Evolutionary conservation across 805 yeast genomes (phyloP), one percentile per base, ranked within the genome.

Genomic region (Limtongia smithiae): DNA sequence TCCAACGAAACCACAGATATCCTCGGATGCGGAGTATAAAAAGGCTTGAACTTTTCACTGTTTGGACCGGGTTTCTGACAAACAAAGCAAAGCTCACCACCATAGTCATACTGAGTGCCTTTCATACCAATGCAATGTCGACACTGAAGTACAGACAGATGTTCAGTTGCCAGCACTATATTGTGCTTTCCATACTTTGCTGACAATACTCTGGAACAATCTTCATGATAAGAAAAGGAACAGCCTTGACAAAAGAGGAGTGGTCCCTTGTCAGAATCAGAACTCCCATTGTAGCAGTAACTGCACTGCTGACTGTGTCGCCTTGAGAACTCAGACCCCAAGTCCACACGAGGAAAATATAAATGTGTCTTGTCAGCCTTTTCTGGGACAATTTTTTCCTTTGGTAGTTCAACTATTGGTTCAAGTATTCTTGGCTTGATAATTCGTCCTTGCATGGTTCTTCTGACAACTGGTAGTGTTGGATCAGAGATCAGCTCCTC

Each of bases 161-260:
- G 41, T n/a, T 37, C 44, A 3, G 50, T 28, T 5, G 28, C 43
- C 22, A 21, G 44, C 3, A 42, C 37, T 9, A 45, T 9, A 14
- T 12, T 31, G 20, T 31, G 22, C 20, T 28, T 25, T 6, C 28
- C 28, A 25, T 7, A 25, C 9, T 25, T 30, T 15, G 37, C 9
- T 1, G n/a, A 17, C 15, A 21, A 8, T 15, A 7, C 14, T 17
- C 33, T 39, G 20, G 21, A 21, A 17, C 57, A 52, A 6, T 15
- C 11, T 5, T 31, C 57, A 25, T 52, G 57, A 22, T 21, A 48
- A 6, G 55, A 38, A 22, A 35, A 48, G 17, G 55, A 50, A 25
- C 57, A 52, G 11, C 57, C 55, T n/a, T 52, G 57, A 25, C 57
- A 52, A 18, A 44, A 39, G 4, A 52, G 15, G 28, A 50, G 17